A percentile compares a stretch with the other conserved stretches of the same genome.
These are phyloP conservation scores for Penicillium simplicissimum DNA, from an alignment of 495 filamentous ascomycete genomes.

Conservation along the genomic window DNA sequence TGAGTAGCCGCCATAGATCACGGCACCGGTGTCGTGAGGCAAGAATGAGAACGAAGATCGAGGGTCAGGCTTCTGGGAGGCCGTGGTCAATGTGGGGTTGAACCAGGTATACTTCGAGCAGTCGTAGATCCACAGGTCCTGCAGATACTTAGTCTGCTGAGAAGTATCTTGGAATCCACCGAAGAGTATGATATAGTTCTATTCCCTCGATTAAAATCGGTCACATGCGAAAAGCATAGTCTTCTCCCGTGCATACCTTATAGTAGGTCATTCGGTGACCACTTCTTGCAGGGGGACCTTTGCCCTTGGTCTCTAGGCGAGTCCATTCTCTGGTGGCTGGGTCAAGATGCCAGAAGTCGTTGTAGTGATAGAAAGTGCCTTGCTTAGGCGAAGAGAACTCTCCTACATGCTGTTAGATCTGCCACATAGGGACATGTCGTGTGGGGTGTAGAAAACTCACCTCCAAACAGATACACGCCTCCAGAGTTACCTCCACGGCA, in stretches of 20 bases:
- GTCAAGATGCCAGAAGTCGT: constrained; percentile 95
- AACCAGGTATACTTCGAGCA: constrained; percentile 75
- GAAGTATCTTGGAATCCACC: constrained; percentile 96
- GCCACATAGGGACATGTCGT: neutral
- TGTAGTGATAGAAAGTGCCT: constrained; percentile 98
- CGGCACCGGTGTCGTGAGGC: constrained; percentile 85
- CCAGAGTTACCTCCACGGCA: constrained; percentile 80
- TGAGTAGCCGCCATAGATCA: constrained; percentile 90
- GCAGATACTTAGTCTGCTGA: constrained; percentile 86
- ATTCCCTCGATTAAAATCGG: neutral
- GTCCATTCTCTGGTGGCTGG: constrained; percentile 83
- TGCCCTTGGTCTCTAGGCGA: constrained; percentile 82
- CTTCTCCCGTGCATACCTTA: constrained; percentile 51
- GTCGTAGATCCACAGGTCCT: constrained; percentile 68
- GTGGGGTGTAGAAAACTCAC: constrained; percentile 32
- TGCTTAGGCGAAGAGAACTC: constrained; percentile 84
- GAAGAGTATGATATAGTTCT: constrained; percentile 71
- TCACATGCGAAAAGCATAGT: neutral
- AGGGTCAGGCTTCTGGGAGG: constrained; percentile 83
- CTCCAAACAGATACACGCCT: constrained; percentile 91
- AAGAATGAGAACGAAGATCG: constrained; percentile 87
- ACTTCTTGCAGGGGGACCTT: constrained; percentile 83
- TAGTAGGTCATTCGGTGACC: constrained; percentile 95
- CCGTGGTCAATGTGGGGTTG: constrained; percentile 66
- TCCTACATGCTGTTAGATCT: constrained; percentile 25